Conservation (phyloP, 1,284 basidiomycete species). For the Tylopilus sp. region DNA sequence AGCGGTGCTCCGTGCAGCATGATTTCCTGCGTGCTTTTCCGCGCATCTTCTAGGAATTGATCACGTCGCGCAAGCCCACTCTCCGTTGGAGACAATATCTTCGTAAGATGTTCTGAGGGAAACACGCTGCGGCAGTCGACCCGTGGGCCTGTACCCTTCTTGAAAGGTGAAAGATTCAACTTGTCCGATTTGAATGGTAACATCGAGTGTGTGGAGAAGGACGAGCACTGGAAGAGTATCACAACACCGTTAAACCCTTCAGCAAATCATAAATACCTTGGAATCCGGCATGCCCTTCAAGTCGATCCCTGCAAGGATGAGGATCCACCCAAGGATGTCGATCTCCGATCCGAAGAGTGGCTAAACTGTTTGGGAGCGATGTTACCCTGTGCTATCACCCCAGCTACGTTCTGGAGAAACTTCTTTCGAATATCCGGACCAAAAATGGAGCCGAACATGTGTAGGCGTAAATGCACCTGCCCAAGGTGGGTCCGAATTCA, state of each 20-base stretch:
- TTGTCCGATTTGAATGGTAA: conserved; percentile 10
- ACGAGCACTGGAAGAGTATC: neutral
- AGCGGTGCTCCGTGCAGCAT: conserved; percentile 22
- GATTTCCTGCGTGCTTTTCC: conserved; percentile 15
- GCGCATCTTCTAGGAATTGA: conserved; percentile 1
- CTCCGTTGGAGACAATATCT: neutral
- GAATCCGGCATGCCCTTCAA: neutral
- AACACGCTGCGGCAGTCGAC: conserved; percentile 27
- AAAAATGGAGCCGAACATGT: conserved; percentile 11
- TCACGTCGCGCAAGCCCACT: neutral
- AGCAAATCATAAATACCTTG: neutral
- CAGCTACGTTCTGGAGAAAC: neutral
- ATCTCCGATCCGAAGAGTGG: conserved; percentile 1
- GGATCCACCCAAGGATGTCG: neutral
- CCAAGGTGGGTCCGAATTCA: neutral
- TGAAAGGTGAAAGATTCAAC: conserved; percentile 21
- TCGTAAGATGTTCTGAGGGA: conserved; percentile 1
- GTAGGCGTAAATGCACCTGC: conserved; percentile 9
- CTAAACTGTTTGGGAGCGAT: neutral
- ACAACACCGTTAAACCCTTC: conserved; percentile 10
- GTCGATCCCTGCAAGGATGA: neutral
- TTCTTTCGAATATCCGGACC: neutral
- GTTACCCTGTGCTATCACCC: too few relatives aligned
- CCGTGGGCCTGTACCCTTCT: conserved; percentile 15
- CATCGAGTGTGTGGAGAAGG: conserved; percentile 15